Conservation (phyloP, 2,329 filamentous ascomycete species). For the Stromatinia cepivora region DNA sequence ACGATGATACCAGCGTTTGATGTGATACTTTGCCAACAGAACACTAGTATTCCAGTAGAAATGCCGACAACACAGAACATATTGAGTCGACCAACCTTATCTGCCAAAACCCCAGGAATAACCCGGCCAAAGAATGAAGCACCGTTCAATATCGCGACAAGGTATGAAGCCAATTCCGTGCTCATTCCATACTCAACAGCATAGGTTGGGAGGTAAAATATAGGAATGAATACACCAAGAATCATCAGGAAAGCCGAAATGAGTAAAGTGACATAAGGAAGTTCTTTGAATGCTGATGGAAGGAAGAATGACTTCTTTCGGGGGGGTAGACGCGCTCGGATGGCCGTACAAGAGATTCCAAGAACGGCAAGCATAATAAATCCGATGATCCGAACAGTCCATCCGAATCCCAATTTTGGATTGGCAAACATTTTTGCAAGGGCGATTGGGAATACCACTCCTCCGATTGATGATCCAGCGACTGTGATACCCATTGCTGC, state of each 20-base stretch:
- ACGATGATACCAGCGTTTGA: slow-evolving; percentile 19
- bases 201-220: slow-evolving; percentile 47
- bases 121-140: slow-evolving; percentile 23
- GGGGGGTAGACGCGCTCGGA: slow-evolving; percentile 16
- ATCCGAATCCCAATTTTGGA: slow-evolving; percentile 38
- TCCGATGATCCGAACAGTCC: slow-evolving; percentile 35
- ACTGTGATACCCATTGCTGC: slow-evolving; percentile 50
- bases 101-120: slow-evolving; percentile 20
- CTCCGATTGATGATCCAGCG: slow-evolving; percentile 22
- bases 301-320: slow-evolving; percentile 22
- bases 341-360: background rate
- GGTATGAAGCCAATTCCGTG: slow-evolving; percentile 48
- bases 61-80: slow-evolving; percentile 13
- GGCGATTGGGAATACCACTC: slow-evolving; percentile 22
- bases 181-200: slow-evolving; percentile 50
- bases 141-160: slow-evolving; percentile 51
- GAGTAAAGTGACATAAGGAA: slow-evolving; percentile 9
- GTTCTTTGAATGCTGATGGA: slow-evolving; percentile 19
- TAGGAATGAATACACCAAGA: slow-evolving; percentile 53
- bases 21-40: slow-evolving; percentile 23
- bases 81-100: slow-evolving; percentile 41
- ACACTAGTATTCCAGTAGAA: slow-evolving; percentile 18
- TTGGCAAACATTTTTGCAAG: slow-evolving; percentile 18
- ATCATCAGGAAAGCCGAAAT: slow-evolving; percentile 41
- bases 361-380: slow-evolving; percentile 46